Evolutionary conservation across 805 yeast species (phyloP), one percentile per base, ranked within the genome.

Genomic region (Nakazawaea wickerhamii): DNA sequence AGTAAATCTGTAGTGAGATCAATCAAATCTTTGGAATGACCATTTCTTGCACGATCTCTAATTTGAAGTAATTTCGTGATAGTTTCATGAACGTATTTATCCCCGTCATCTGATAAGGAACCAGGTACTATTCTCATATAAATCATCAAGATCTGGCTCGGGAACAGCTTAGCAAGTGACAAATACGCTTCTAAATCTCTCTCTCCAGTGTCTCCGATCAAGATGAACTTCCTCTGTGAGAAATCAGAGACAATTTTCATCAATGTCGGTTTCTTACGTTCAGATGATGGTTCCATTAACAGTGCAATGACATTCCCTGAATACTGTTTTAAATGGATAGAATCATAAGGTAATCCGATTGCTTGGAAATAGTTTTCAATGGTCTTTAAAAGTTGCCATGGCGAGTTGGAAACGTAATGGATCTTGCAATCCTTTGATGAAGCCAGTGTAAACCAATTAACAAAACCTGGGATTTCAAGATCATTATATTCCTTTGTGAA

Each of bases 131-230:
- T 85, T 32, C 98, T 67, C 27, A 93, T 84, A 57, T 78, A 90
- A 4, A 93, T 86, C 1, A 84, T 95, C 18, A 73, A 49, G 0
- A 93, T 68, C 48, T 78, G 82, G 4, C 67, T 63, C 0, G 96
- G 95, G 52, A 65, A 77, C 25, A 57, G 50, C 30, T 67, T 62
- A 0, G 95, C 85, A 26, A 89, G 63, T 21, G 81, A 81, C 5
- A 78, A 71, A 58, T 93, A 93, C 0, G 97, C 95, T 55, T 95
- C 99, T 33, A 91, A 65, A 64, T 93, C 99, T 50, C 82, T 83
- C 57, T 93, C 99, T 1, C 98, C 98, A 2, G 96, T 83, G 58
- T 93, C 99, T 25, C 99, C 99, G 13, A 93, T 73, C 39, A 95
- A 65, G 19, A 93, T 72, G 57, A 93, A 91, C 53, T 75, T 80